A percentile compares a stretch with the other conserved stretches of the same genome.
Conservation (phyloP, 2,329 filamentous ascomycete genomes). For the Fusarium globosum region DNA sequence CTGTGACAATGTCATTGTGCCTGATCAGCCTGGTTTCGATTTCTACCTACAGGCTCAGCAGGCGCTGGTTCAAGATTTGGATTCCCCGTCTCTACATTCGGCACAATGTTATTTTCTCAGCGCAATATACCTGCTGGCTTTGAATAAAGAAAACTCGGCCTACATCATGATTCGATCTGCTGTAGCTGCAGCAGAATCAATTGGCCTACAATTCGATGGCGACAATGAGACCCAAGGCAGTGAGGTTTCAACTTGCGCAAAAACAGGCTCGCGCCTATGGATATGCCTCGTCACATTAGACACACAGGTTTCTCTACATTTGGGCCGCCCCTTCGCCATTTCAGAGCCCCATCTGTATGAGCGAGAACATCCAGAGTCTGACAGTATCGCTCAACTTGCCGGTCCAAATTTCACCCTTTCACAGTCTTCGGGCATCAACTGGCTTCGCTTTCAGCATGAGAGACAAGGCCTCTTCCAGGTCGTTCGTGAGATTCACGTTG, state of each 20-base stretch:
- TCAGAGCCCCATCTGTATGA: not conserved
- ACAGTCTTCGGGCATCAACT: slow-evolving; percentile 23
- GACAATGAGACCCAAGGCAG: not conserved
- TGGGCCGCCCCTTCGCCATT: slow-evolving; percentile 36
- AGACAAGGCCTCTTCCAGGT: slow-evolving; percentile 27
- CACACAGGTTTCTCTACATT: slow-evolving; percentile 28
- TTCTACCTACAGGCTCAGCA: slow-evolving; percentile 58
- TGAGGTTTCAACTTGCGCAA: not conserved
- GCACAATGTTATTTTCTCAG: slow-evolving; percentile 60
- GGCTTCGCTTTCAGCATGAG: slow-evolving; percentile 39
- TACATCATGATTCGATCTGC: slow-evolving; percentile 33
- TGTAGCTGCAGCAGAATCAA: slow-evolving; percentile 26
- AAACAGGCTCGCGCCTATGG: slow-evolving; percentile 24
- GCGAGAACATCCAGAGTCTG: slow-evolving; percentile 4
- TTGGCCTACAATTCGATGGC: slow-evolving; percentile 31
- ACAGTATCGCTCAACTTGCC: slow-evolving; percentile 13
- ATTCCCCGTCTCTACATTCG: slow-evolving; percentile 57
- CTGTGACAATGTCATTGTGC: slow-evolving; percentile 43
- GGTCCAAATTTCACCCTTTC: slow-evolving; percentile 36
- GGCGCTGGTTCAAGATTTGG: slow-evolving; percentile 54
- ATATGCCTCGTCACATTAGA: slow-evolving; percentile 37
- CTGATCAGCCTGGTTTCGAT: slow-evolving; percentile 54
- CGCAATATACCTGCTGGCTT: slow-evolving; percentile 54
- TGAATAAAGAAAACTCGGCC: slow-evolving; percentile 31
- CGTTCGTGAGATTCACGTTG: slow-evolving; percentile 32